Percentiles rank a stretch among this genome's conserved stretches.
Evolutionary conservation across 495 filamentous ascomycete species (phyloP).

Genomic region (Neurospora sp.): DNA sequence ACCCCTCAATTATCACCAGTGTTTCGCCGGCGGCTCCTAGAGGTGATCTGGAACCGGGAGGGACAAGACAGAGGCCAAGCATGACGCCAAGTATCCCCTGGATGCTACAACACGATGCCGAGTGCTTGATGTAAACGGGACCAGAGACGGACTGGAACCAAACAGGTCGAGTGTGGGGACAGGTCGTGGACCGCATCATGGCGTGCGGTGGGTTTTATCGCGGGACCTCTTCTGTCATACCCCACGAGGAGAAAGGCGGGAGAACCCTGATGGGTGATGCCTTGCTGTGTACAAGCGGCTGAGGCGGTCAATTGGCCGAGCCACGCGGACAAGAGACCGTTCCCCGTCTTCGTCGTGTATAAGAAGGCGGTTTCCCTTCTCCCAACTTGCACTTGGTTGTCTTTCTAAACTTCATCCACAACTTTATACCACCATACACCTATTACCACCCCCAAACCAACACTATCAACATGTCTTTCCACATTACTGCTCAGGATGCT

Average conservation of each 20-base stretch:
- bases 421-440: background rate
- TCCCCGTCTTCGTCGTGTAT: background rate
- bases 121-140: background rate
- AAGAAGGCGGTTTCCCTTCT: background rate
- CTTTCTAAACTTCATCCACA: background rate
- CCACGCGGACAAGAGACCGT: background rate
- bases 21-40: background rate
- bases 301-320: background rate
- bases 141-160: background rate
- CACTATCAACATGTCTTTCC: constrained; percentile 27
- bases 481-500: constrained; percentile 26
- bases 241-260: background rate
- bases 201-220: background rate
- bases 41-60: background rate
- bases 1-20: background rate
- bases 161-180: background rate
- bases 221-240: background rate
- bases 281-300: background rate
- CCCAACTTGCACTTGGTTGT: background rate
- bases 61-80: background rate
- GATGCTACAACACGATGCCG: background rate
- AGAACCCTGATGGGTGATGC: background rate
- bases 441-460: background rate
- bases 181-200: background rate
- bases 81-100: background rate